A percentile compares a stretch with the other conserved stretches of the same genome.
phyloP scores from a whole-genome alignment of 257 asterid genomes.

The Solanum bukasovii region DNA sequence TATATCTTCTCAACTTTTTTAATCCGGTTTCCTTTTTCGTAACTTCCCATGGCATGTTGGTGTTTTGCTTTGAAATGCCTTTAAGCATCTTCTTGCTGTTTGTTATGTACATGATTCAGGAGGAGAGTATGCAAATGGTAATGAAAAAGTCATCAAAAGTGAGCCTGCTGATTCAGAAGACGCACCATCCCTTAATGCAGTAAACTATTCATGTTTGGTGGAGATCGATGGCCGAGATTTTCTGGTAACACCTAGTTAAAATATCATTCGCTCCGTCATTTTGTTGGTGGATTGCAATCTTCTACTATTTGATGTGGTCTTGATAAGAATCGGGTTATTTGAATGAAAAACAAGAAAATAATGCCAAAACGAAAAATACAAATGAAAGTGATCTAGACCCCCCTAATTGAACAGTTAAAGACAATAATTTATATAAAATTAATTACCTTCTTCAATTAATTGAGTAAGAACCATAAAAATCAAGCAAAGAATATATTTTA shows the following conservation, averaged over 20 bases:
- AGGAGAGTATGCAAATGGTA: background rate
- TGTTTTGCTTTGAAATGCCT: background rate
- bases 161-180: constrained; percentile 1
- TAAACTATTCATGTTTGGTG: background rate
- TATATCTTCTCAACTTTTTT: background rate
- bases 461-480: background rate
- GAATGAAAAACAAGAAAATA: background rate
- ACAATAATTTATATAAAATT: background rate
- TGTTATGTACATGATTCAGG: background rate
- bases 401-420: background rate
- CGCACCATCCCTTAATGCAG: background rate
- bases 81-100: background rate
- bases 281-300: background rate
- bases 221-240: constrained; percentile 1
- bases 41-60: background rate
- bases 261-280: background rate
- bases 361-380: background rate
- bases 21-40: background rate
- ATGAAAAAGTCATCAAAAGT: background rate
- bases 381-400: background rate
- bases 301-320: background rate
- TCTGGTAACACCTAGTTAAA: constrained; percentile 10
- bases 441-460: background rate
- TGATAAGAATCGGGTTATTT: background rate
- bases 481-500: background rate